Conservation (phyloP, 257 asterid genomes). For the Fraxinus anomala region DNA sequence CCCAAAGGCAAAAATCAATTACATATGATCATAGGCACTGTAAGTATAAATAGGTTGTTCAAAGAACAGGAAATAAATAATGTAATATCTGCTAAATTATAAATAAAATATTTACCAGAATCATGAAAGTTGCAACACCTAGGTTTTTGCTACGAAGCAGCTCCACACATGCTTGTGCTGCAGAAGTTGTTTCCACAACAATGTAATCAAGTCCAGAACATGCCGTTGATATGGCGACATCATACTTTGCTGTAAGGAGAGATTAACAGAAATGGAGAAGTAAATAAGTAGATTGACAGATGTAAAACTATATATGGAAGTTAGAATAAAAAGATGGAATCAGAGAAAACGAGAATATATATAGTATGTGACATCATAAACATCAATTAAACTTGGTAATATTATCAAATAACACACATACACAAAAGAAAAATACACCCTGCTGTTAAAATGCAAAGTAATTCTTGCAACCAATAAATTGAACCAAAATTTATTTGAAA, state of each 20-base stretch:
- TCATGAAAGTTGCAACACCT: constrained; percentile 97
- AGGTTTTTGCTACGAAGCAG: constrained; percentile 75
- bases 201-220: constrained; percentile 90
- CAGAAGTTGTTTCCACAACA: constrained; percentile 81
- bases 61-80: not conserved
- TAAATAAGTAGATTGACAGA: not conserved
- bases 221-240: constrained; percentile 92
- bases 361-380: not conserved
- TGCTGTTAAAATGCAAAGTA: constrained; percentile 8
- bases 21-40: not conserved
- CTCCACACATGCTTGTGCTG: constrained; percentile 88
- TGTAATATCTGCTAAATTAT: not conserved
- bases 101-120: constrained; percentile 56
- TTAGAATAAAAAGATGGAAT: not conserved
- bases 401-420: constrained; percentile 6
- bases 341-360: not conserved
- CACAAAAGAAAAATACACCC: constrained; percentile 12
- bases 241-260: constrained; percentile 74
- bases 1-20: not conserved
- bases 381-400: not conserved
- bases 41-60: not conserved
- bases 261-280: constrained; percentile 3
- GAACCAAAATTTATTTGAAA: not conserved
- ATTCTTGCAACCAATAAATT: not conserved
- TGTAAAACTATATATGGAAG: not conserved